A percentile compares a stretch with the other conserved stretches of the same genome.
phyloP scores from a whole-genome alignment of 257 asterid genomes.

The Ophiorrhiza pumila region DNA sequence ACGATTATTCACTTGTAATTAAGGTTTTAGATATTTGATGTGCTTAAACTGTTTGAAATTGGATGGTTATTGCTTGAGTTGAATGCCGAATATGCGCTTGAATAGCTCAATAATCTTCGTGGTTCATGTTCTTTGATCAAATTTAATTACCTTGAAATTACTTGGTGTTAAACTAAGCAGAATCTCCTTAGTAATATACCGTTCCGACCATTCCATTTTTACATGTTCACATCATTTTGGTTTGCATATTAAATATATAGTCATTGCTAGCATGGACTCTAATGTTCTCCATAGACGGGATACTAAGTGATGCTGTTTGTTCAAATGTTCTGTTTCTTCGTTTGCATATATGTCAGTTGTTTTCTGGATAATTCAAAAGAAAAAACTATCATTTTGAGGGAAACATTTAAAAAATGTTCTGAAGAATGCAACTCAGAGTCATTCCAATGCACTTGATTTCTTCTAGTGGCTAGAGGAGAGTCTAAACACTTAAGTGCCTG shows the following conservation, averaged over 20 bases:
- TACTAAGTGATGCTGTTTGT: neutral
- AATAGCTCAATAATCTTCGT: neutral
- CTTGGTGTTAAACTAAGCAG: neutral
- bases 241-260: neutral
- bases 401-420: neutral
- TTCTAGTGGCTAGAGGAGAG: no score
- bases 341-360: neutral
- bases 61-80: neutral
- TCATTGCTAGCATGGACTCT: neutral
- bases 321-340: neutral
- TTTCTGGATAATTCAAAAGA: neutral
- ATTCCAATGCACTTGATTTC: neutral
- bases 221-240: neutral
- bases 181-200: neutral
- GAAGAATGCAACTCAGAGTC: neutral
- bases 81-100: neutral
- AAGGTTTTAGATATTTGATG: no score
- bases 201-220: neutral
- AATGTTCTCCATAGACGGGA: neutral
- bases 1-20: neutral
- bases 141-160: neutral
- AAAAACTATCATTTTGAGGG: neutral
- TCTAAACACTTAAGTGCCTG: no score
- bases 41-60: neutral
- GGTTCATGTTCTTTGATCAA: conserved; percentile 1